A percentile compares a stretch with the other conserved stretches of the same genome.
Evolutionary conservation across 2,329 filamentous ascomycete species (phyloP).

Genomic region (Ophiostoma perfectum): DNA sequence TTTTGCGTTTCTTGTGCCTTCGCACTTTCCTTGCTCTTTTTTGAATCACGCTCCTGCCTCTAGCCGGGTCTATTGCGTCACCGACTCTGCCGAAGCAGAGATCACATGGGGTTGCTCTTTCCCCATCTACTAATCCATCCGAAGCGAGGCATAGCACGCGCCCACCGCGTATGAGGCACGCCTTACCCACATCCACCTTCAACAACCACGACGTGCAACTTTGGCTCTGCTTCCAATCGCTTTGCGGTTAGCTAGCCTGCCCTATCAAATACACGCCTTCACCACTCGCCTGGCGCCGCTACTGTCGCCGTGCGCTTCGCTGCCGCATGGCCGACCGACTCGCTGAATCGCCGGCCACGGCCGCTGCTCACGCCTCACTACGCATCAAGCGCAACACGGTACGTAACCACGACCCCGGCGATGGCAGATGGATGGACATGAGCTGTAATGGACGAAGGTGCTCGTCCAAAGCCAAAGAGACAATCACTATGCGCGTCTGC

Average conservation of each 20-base stretch:
- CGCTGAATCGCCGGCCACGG: slow-evolving; percentile 21
- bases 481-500: no score
- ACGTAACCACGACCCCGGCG: not conserved
- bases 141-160: not conserved
- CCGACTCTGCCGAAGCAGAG: not conserved
- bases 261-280: not conserved
- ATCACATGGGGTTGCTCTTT: not conserved
- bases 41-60: no score
- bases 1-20: not conserved
- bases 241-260: not conserved
- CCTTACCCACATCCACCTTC: not conserved
- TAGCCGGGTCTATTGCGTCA: not conserved
- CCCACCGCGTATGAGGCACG: not conserved
- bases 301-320: not conserved
- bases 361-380: slow-evolving; percentile 17
- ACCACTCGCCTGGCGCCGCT: not conserved
- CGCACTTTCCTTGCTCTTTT: not conserved
- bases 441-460: no score
- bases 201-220: not conserved
- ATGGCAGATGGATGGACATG: not conserved
- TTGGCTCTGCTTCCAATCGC: not conserved
- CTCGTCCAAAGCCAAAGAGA: no score
- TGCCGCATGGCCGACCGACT: slow-evolving; percentile 24
- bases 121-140: not conserved
- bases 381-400: slow-evolving; percentile 30